Evolutionary conservation across 78 protist genomes (phyloP), one percentile per base, ranked within the genome.

Genomic region (Protostelium mycophagum): DNA sequence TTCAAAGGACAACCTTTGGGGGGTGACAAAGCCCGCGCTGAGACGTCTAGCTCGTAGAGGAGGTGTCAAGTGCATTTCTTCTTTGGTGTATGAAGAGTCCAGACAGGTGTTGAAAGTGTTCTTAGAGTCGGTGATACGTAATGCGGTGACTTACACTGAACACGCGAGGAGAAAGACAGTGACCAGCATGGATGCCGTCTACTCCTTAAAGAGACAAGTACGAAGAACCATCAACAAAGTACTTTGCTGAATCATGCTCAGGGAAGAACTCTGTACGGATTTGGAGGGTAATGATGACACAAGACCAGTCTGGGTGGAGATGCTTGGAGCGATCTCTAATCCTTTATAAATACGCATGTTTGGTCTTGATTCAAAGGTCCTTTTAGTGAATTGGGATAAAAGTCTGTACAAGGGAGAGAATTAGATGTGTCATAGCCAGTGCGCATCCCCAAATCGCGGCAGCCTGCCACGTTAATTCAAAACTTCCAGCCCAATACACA

Each of bases 231-330:
- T n/a, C n/a, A n/a, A n/a, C n/a, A n/a, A n/a, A n/a, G n/a, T n/a
- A n/a, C n/a, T n/a, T n/a, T n/a, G n/a, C n/a, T n/a, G n/a, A n/a
- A n/a, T n/a, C n/a, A n/a, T n/a, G n/a, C n/a, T n/a, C n/a, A n/a
- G 95, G 98, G 98, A 89, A 93, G 98, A 91, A 97, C 98, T 63
- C 96, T 98, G 87, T 98, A 98, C 97, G 99, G 99, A 88, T 98
- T 97, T 97, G 95, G 95, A 83, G 93, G 93, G 34, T 96, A 93
- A 95, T 83, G 83, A 0, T 5, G n/a, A n/a, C n/a, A n/a, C n/a
- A n/a, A n/a, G n/a, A n/a, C n/a, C n/a, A n/a, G n/a, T n/a, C n/a
- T n/a, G n/a, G n/a, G n/a, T n/a, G n/a, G n/a, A n/a, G n/a, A n/a
- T n/a, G n/a, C n/a, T n/a, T n/a, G n/a, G n/a, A n/a, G n/a, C n/a